Evolutionary conservation across 306 rosid species (phyloP), one percentile per base, ranked within the genome.

Genomic region (Ziziphus jujuba): DNA sequence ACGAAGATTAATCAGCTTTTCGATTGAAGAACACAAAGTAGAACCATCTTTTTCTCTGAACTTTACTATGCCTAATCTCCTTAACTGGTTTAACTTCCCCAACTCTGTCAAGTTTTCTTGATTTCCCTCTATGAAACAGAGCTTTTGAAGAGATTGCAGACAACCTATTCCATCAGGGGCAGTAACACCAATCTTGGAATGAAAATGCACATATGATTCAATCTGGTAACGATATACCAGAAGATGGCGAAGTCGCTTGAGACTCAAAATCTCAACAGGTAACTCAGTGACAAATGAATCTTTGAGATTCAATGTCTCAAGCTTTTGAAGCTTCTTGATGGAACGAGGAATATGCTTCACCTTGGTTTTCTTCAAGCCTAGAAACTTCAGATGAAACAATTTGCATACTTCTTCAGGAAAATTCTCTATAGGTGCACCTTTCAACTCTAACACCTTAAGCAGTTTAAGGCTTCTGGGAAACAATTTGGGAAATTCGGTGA

Each of bases 261-360:
- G 75, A 35, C 23, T 65, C 25, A 21, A 28, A 65, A 75, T 72
- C 54, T 67, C 83, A 14, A 52, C 38, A 33, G 86, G 83, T 25
- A 82, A 36, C 33, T 44, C 67, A n/a, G 55, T 70, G 43, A 82
- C 71, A 1, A 9, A 17, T 2, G 87, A 58, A 4, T 62, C 60
- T 52, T 69, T 79, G 7, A 83, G 79, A 58, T 83, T 81, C 49
- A 79, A 56, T 0, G 80, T 72, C 72, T 82, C 71, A 5, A 82
- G 73, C 19, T 67, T 69, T 34, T 59, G 77, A 22, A 82, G 79
- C 53, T 78, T 76, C 65, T 53, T 68, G 17, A 82, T 69, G 17
- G 68, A 31, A 16, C 44, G 23, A 9, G 79, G 84, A 25, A 79
- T 58, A 14, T 14, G 9, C 7, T 67, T 61, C 47, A 79, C 69